Percentiles rank a stretch among this genome's conserved stretches.
Evolutionary conservation across 306 rosid species (phyloP).

Genomic region (Rosa rugosa): DNA sequence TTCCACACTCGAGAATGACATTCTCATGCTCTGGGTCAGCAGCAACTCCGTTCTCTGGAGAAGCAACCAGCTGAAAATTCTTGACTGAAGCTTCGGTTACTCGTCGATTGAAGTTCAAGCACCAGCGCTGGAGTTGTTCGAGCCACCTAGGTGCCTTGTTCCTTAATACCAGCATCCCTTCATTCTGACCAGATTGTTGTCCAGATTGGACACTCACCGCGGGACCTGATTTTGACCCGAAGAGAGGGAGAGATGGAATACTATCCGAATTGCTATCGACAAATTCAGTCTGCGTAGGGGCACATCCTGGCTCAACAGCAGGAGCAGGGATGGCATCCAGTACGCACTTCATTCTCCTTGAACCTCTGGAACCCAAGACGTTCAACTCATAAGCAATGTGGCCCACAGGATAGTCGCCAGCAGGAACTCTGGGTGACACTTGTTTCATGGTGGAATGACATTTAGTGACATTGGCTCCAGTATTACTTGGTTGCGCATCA

Average conservation of each 20-base stretch:
- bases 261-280: conserved; percentile 51
- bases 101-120: conserved; percentile 89
- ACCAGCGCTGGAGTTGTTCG: conserved; percentile 96
- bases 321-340: conserved; percentile 88
- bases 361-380: conserved; percentile 87
- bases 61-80: conserved; percentile 92
- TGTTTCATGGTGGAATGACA: conserved; percentile 64
- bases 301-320: conserved; percentile 78
- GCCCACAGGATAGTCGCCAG: conserved; percentile 73
- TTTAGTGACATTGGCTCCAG: conserved; percentile 16
- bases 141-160: conserved; percentile 99
- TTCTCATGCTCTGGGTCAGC: conserved; percentile 84
- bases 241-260: conserved; percentile 59
- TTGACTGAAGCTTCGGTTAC: conserved; percentile 92
- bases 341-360: conserved; percentile 87
- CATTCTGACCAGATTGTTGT: conserved; percentile 43
- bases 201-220: conserved; percentile 41
- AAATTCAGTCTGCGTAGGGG: conserved; percentile 68
- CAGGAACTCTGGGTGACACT: conserved; percentile 29
- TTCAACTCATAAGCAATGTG: conserved; percentile 84
- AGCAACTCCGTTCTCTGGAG: conserved; percentile 56
- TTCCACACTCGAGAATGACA: conserved; percentile 90
- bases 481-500: conserved; percentile 76
- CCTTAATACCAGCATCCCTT: conserved; percentile 58
- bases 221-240: conserved; percentile 68